Evolutionary conservation across 2,329 filamentous ascomycete species (phyloP), one percentile per base, ranked within the genome.

Genomic region (Furcasterigmium furcatum): DNA sequence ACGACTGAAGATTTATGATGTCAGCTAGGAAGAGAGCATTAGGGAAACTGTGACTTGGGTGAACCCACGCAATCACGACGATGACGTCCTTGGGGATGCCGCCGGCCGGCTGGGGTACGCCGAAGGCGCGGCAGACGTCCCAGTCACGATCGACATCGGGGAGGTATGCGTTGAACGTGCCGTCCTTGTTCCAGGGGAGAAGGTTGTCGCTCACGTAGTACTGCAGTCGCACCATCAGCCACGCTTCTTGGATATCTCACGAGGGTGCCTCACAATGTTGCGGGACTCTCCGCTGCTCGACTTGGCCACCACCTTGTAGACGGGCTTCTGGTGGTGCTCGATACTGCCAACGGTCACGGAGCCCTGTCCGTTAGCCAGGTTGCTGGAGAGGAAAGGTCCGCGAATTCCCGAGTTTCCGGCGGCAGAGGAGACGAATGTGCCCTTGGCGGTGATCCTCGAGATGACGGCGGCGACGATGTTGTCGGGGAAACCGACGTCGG

Each of bases 401-500:
- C 3, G 12, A 10, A 10, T 4, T 16, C 47, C 47, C 9, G 41
- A 30, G 9, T 46, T 49, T 6, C 47, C 47, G 4, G 44, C 47
- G 4, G 45, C 44, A 13, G 32, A 22, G 3, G 41, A 41, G n/a
- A 47, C 41, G 21, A 49, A 38, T 5, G 36, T 41, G 16, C 43
- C 46, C 10, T 19, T 20, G 10, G 38, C 46, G 10, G 34, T 19
- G 9, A 48, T 48, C 6, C 18, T 19, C 2, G 43, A 27, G 3
- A 24, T 35, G 7, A 48, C 22, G 13, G 16, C 21, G 12, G 43
- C 43, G 14, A 48, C 13, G 2, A 21, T 18, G 10, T 20, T 36
- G 24, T 59, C 53, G 18, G 54, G 46, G 53, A 59, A 65, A 4
- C 58, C 59, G 2, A 40, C 45, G 9, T 47, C 34, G 9, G 52